These are phyloP conservation scores for Podila epicladia DNA, from an alignment of 192 early-diverging fungal genomes.

Conservation along the genomic window DNA sequence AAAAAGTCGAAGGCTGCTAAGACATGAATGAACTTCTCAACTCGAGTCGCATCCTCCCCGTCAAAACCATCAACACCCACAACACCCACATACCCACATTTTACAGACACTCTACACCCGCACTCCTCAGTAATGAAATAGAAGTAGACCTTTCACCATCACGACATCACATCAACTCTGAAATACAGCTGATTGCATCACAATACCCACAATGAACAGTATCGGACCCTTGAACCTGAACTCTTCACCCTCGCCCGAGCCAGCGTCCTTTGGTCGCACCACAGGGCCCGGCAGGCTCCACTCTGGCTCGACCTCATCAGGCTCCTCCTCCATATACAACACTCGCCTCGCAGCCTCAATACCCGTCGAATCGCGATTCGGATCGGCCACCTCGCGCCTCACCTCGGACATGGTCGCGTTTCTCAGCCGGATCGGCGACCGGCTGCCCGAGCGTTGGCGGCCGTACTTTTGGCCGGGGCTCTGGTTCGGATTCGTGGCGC, in stretches of 20 bases:
- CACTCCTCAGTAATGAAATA: too few species aligned
- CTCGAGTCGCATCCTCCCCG: too few species aligned
- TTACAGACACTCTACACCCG: too few species aligned
- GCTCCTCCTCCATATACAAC: background rate
- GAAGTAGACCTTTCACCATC: too few species aligned
- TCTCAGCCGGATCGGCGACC: conserved; percentile 4
- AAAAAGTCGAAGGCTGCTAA: too few species aligned
- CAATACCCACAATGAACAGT: background rate
- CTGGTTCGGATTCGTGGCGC: conserved; percentile 34
- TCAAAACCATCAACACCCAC: too few species aligned
- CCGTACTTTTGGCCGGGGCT: conserved; percentile 37
- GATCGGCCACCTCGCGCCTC: conserved; percentile 12
- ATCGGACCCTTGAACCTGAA: background rate
- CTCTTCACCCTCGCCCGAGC: background rate
- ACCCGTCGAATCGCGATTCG: background rate
- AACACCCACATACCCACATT: too few species aligned
- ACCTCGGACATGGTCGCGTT: conserved; percentile 4
- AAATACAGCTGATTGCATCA: too few species aligned
- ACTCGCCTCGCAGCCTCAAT: background rate
- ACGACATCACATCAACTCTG: too few species aligned
- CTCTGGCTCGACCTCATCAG: conserved; percentile 2
- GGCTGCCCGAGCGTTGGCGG: conserved; percentile 9
- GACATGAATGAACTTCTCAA: too few species aligned
- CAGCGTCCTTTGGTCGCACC: background rate
- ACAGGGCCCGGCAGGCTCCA: background rate